Evolutionary conservation across 108 stramenopile species (phyloP).

Genomic region (Skeletonema potamos): DNA sequence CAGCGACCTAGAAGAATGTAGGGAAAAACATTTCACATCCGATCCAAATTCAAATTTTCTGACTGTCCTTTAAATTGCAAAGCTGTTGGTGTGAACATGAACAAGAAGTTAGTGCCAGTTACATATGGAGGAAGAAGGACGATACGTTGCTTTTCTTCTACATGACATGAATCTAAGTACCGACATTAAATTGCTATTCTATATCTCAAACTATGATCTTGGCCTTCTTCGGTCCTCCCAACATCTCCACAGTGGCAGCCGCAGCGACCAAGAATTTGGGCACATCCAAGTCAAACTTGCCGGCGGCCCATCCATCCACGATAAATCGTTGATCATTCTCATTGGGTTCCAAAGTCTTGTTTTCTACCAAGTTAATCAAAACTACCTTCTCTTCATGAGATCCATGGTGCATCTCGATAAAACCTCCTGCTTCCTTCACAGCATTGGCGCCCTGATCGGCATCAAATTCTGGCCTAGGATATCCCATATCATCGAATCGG

Average conservation of each 20-base stretch:
- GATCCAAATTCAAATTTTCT: background rate
- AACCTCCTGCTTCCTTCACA: constrained; percentile 23
- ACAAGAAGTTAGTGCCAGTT: background rate
- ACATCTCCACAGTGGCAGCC: constrained; percentile 30
- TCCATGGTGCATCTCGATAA: constrained; percentile 26
- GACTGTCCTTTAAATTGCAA: background rate
- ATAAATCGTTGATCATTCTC: constrained; percentile 25
- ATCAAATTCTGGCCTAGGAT: constrained; percentile 28
- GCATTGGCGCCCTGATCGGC: constrained; percentile 26
- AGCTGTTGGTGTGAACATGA: background rate
- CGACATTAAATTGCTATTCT: background rate
- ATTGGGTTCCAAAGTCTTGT: constrained; percentile 24
- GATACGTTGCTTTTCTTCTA: background rate
- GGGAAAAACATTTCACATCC: background rate
- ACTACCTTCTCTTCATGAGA: constrained; percentile 25
- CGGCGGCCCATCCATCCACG: constrained; percentile 25
- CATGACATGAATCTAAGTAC: too few species aligned
- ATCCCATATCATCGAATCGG: constrained; percentile 26
- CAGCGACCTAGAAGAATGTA: background rate
- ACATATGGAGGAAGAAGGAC: too few species aligned
- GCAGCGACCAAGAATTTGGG: constrained; percentile 27
- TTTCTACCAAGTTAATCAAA: constrained; percentile 19
- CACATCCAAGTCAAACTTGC: constrained; percentile 15
- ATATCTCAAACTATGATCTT: constrained; percentile 11
- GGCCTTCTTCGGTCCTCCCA: constrained; percentile 30